Base-by-base conservation (phyloP, 2,329 filamentous ascomycete species). In the Drechslerella dactyloides region DNA sequence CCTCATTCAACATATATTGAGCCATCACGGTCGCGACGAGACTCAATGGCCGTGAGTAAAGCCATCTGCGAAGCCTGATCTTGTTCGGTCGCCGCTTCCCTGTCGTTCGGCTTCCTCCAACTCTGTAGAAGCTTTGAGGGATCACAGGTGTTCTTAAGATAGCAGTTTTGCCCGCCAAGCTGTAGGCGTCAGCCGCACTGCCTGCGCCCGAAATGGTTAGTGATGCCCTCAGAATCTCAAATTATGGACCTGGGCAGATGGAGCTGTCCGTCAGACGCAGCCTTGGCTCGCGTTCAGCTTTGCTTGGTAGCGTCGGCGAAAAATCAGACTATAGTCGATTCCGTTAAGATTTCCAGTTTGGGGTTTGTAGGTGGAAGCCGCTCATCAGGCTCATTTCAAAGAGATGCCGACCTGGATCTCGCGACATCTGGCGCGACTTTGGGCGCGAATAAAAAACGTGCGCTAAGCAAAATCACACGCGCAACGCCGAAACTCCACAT, bases 161-260 rank as follows among this genome's bases (percentile, higher is more conserved):
- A 59, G 59, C 50, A 40, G 54, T 60, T 60, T 64, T 60, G 68
- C 33, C 60, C 23, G 60, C 58, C 60, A 64, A 72, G 60, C 33
- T 65, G 2, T 27, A 46, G 50, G 55, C 53, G 64, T 72, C 68
- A 72, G 68, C 68, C 68, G 68, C 68, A 72, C 68, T 42, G 60
- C 60, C 55, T 65, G 68, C 50, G 60, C 68, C 68, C 19, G 51
- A 72, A 56, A n/a, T 35, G 60, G 68, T 72, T 72, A 72, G 68
- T 61, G 51, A 57, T 57, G 30, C 51, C 68, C 33, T 60, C 48
- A 53, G 53, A 72, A 72, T 72, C 54, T 72, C 68, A 72, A 72
- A 72, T 72, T 30, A 42, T 37, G 17, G 37, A 50, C 50, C 55
- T 56, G 42, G 60, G 55, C 50, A 48, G 37, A 46, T 30, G 21